These are phyloP conservation scores for Fusarium globosum DNA, from an alignment of 2,329 filamentous ascomycete genomes.

Conservation along the genomic window DNA sequence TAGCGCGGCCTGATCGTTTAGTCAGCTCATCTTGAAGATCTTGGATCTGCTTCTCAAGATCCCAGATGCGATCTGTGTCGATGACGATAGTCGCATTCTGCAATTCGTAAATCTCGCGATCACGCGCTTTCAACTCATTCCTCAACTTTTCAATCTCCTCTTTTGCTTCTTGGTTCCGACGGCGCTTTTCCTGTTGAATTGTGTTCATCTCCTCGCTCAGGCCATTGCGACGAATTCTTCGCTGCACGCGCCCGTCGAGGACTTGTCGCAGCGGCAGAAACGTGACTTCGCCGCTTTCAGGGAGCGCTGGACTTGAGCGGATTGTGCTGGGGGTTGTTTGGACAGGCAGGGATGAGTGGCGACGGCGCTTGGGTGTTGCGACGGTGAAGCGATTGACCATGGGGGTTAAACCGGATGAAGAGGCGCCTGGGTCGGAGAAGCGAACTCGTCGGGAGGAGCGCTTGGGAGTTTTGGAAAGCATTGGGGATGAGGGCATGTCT, in stretches of 20 bases:
- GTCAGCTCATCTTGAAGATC: constrained; percentile 50
- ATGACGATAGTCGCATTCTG: constrained; percentile 62
- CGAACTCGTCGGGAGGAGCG: constrained; percentile 59
- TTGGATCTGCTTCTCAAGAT: constrained; percentile 54
- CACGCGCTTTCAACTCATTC: constrained; percentile 60
- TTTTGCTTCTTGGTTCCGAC: constrained; percentile 52
- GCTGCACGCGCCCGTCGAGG: constrained; percentile 66
- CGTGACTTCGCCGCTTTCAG: constrained; percentile 53
- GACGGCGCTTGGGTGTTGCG: constrained; percentile 52
- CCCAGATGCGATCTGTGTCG: constrained; percentile 59
- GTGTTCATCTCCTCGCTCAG: constrained; percentile 69
- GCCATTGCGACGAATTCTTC: constrained; percentile 66
- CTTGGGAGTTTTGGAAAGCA: constrained; percentile 47
- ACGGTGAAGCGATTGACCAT: constrained; percentile 66
- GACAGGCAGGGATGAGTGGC: constrained; percentile 59
- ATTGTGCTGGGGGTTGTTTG: constrained; percentile 32
- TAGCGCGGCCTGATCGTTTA: constrained; percentile 30
- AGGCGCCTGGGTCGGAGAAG: constrained; percentile 67
- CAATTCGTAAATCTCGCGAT: constrained; percentile 64
- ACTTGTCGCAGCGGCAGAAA: constrained; percentile 63
- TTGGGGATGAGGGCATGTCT: constrained; percentile 20
- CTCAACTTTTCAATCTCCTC: constrained; percentile 62
- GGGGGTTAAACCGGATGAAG: constrained; percentile 66
- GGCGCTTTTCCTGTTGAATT: constrained; percentile 60
- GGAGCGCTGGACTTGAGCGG: constrained; percentile 28